Evolutionary conservation across 306 rosid genomes (phyloP), one percentile per base, ranked within the genome.

Genomic region (Ormosia emarginata): DNA sequence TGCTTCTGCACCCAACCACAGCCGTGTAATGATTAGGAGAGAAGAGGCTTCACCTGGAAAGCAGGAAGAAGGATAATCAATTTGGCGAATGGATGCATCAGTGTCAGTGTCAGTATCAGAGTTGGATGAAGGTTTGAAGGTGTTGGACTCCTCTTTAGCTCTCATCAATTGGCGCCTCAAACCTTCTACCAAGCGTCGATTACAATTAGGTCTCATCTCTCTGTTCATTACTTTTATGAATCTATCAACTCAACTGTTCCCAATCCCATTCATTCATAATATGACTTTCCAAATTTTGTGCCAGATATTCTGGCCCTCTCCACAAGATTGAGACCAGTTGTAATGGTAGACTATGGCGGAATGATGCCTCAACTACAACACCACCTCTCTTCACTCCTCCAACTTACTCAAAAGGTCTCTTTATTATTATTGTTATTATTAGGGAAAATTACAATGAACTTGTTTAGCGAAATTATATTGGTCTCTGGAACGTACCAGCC

Each of bases 301-400:
- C 80, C 83, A 94, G 98, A 94, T 84, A 77, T 94, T 50, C 58
- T 86, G n/a, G 98, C 97, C 3, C 84, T 94, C 49, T 86, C 77
- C 32, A 90, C 98, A 1, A 89, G 91, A 85, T 89, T 94, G 97
- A 89, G 97, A 84, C 84, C 97, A 3, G 93, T 90, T 47, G 89
- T 94, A 1, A 87, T 92, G 98, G 47, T 94, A 17, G 98, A 94
- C 77, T 94, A 92, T 58, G 98, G 97, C 3, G 97, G 97, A 85
- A 91, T 83, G 85, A 81, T 94, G 97, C 97, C 97, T 49, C 91
- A 90, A 63, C 83, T 94, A 18, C 97, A 89, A 67, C 86, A 92
- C 70, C 87, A 89, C 34, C 90, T 94, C 29, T 86, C 91, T 67
- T 47, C 89, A 34, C 91, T 94, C 72, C 72, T 94, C 12, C 74